Conservation (phyloP, 2,329 filamentous ascomycete genomes). For the Botryotinia globosa region DNA sequence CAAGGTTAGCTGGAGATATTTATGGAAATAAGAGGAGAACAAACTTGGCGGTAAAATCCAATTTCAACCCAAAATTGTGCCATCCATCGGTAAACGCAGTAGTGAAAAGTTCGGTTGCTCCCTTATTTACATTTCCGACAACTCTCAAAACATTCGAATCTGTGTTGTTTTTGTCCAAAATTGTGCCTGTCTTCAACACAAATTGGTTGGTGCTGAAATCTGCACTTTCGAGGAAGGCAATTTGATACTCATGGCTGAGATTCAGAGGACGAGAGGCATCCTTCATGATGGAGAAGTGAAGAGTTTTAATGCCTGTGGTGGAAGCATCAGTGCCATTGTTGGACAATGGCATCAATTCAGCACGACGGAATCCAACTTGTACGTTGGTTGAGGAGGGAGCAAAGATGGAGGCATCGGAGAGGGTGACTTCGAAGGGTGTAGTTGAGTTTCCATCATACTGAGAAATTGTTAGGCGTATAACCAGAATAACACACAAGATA, state of each 20-base stretch:
- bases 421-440: slow-evolving; percentile 25
- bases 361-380: slow-evolving; percentile 60
- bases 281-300: slow-evolving; percentile 59
- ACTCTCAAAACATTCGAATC: slow-evolving; percentile 7
- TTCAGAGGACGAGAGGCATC: slow-evolving; percentile 52
- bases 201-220: slow-evolving; percentile 52
- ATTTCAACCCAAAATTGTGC: slow-evolving; percentile 60
- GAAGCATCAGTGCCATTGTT: slow-evolving; percentile 52
- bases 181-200: slow-evolving; percentile 53
- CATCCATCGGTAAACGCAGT: slow-evolving; percentile 51
- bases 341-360: slow-evolving; percentile 49
- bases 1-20: background rate
- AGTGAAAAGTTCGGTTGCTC: slow-evolving; percentile 52
- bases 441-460: slow-evolving; percentile 26
- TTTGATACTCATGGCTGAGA: slow-evolving; percentile 46
- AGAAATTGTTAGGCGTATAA: background rate
- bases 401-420: slow-evolving; percentile 56
- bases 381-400: slow-evolving; percentile 46
- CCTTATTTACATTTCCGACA: slow-evolving; percentile 42
- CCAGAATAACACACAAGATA: slow-evolving; percentile 21
- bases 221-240: slow-evolving; percentile 42
- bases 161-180: slow-evolving; percentile 42
- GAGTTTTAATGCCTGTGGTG: slow-evolving; percentile 55
- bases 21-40: slow-evolving; percentile 27
- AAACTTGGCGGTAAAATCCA: slow-evolving; percentile 56